Base-by-base conservation (phyloP, 179 eudicot species). In the Nepenthes alata region DNA sequence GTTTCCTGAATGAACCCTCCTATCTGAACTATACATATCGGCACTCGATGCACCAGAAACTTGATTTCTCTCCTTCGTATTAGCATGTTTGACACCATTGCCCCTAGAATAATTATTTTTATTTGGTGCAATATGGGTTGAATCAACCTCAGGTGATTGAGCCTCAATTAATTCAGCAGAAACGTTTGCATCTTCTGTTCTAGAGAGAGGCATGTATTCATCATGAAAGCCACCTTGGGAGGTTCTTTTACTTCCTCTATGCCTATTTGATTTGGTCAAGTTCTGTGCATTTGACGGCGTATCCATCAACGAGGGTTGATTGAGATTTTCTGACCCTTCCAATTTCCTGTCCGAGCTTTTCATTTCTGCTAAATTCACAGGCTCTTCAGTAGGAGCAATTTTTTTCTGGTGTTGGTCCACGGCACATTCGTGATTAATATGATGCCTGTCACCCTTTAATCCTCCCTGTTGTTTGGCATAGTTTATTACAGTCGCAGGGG, bases 291-390 rank as follows among this genome's bases (percentile, higher is more conserved):
- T 69, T 37, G 58, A 44, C 38, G 73, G 66, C 47, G 56, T 56
- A 56, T 65, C 70, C 53, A 63, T 48, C 64, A 77, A 68, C 35
- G 72, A 67, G 66, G 75, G 57, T 50, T 15, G 37, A 45, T 64
- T 65, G 58, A 16, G 49, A 36, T 68, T 70, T 68, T 71, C 67
- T 65, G 73, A 69, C 62, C 68, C 45, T 68, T 70, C 59, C 47
- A 2, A 54, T 35, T 68, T 63, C 53, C 13, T 61, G 57, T 63
- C 73, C 47, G 69, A 61, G 64, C 44, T 64, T 63, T 54, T 56
- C 12, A 55, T 51, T 25, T 76, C 67, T 2, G 56, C 62, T 51
- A 63, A 57, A 58, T 64, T 71, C 53, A 57, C 49, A 61, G 69
- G 34, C 36, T 58, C 58, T 45, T 75, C 74, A 59, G 63, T 48